Conservation (phyloP, 768 basidiomycete genomes). For the Pulveroboletus sp. region DNA sequence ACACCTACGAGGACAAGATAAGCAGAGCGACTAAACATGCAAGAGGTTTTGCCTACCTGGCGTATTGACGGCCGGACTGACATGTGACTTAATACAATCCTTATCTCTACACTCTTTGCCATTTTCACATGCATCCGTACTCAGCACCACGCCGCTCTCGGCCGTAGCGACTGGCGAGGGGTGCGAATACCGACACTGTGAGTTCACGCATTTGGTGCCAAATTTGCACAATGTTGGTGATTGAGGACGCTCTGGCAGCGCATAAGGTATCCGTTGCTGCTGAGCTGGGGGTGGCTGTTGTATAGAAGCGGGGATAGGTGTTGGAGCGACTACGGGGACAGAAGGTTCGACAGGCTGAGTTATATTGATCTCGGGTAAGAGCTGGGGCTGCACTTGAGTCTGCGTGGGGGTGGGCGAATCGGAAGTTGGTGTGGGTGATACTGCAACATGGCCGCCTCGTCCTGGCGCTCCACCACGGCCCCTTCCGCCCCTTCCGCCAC, state of each 20-base stretch:
- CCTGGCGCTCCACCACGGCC: slow-evolving; percentile 38
- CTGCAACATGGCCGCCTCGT: slow-evolving; percentile 38
- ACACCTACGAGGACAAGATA: slow-evolving; percentile 20
- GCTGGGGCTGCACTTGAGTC: slow-evolving; percentile 18
- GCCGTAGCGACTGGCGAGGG: slow-evolving; percentile 95
- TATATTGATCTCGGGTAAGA: slow-evolving; percentile 10
- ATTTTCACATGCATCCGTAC: slow-evolving; percentile 88
- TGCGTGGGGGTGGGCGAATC: slow-evolving; percentile 17
- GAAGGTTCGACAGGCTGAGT: slow-evolving; percentile 7
- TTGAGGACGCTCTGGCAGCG: slow-evolving; percentile 71
- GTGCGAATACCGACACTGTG: slow-evolving; percentile 86
- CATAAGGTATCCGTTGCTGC: slow-evolving; percentile 43
- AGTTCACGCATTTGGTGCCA: slow-evolving; percentile 84
- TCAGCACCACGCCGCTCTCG: slow-evolving; percentile 92
- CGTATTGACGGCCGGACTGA: slow-evolving; percentile 77
- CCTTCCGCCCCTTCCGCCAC: slow-evolving; percentile 45
- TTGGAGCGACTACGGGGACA: slow-evolving; percentile 23
- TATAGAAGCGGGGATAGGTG: slow-evolving; percentile 24
- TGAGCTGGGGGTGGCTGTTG: slow-evolving; percentile 11
- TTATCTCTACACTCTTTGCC: slow-evolving; percentile 88
- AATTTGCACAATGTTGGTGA: slow-evolving; percentile 95
- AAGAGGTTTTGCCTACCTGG: slow-evolving; percentile 39
- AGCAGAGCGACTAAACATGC: background rate
- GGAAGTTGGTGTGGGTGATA: slow-evolving; percentile 21
- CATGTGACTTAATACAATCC: slow-evolving; percentile 89